These are phyloP conservation scores for Aspergillus terreus DNA, from an alignment of 2,329 filamentous ascomycete species.

Conservation along the genomic window DNA sequence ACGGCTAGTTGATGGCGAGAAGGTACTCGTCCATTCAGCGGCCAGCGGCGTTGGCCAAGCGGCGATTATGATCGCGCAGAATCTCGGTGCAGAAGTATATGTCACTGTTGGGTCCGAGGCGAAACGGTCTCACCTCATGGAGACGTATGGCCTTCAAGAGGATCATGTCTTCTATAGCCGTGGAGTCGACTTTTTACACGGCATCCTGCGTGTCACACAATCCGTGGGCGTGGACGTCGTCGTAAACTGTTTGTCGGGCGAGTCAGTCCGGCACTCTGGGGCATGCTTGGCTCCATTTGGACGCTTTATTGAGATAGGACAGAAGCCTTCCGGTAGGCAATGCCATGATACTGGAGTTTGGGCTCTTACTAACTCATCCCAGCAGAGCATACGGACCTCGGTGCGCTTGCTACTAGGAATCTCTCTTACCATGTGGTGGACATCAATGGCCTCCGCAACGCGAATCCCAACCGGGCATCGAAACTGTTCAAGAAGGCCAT, in stretches of 20 bases:
- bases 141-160: neutral
- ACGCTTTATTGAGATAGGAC: neutral
- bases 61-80: neutral
- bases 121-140: neutral
- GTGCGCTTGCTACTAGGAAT: neutral
- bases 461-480: neutral
- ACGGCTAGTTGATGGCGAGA: neutral
- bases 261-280: neutral
- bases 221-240: neutral
- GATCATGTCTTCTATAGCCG: neutral
- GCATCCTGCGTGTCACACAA: neutral
- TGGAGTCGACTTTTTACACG: neutral
- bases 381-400: neutral
- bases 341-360: neutral
- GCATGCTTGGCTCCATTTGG: neutral
- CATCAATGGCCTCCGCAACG: neutral
- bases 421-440: neutral
- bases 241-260: neutral
- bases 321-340: neutral
- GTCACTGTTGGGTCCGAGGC: neutral
- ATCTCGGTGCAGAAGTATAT: neutral
- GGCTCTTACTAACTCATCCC: neutral
- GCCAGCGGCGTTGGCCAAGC: neutral
- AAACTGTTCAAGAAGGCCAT: neutral
- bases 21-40: neutral